Evolutionary conservation across 352 stramenopile genomes (phyloP), one percentile per base, ranked within the genome.

Genomic region (Phytophthora tubulina): DNA sequence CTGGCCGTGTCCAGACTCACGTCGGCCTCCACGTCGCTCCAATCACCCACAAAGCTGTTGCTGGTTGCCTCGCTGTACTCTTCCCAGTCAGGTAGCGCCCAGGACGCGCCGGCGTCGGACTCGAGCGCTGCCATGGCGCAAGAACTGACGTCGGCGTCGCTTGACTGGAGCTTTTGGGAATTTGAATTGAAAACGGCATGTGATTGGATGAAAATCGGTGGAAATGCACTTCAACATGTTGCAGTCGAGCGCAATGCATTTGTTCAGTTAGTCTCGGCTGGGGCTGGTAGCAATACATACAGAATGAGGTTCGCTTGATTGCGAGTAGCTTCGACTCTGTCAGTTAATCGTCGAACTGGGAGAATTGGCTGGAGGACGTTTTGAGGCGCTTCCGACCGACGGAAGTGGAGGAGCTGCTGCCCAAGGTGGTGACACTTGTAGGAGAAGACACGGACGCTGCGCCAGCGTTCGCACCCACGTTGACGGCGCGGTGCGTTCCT

Each of bases 51-150:
- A 38, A 71, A 58, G 45, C 58, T 69, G 36, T 70, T 88, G 6
- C 42, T 44, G 8, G 66, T 58, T 30, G 70, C 76, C 17, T 86
- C 80, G 46, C 79, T 89, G 58, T 82, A 88, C 62, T 73, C 72
- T 21, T 89, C 82, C 84, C 84, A 92, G 63, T 84, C 65, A 4
- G 82, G 84, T 3, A 92, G 73, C 46, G 68, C 65, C 84, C 84
- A 92, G 39, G 55, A 53, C 17, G 45, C 45, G 13, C 32, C 49
- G 5, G 21, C 21, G 46, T 63, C 55, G 41, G 17, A 3, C 38
- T 46, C 56, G 0, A 64, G 36, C 41, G 55, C 17, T 21, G 41
- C 49, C 63, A 75, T 73, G 27, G 55, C 33, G 42, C 14, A 55
- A 17, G 38, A 51, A 21, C 8, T 39, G 32, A 39, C 42, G 14